These are phyloP conservation scores for Serendipita vermifera DNA, from an alignment of 768 basidiomycete species.

Conservation along the genomic window DNA sequence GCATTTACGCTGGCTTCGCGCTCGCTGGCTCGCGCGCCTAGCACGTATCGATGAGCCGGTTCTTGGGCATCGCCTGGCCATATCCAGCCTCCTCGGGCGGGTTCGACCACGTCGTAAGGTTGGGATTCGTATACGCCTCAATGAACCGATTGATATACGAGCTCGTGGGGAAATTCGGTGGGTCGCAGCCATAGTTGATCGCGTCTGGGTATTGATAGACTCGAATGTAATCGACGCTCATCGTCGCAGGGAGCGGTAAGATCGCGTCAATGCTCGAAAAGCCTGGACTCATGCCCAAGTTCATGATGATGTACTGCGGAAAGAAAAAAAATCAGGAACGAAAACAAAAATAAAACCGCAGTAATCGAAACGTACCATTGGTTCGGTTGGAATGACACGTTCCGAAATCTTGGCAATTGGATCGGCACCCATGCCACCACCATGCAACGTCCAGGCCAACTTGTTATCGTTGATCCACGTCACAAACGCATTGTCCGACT, in stretches of 20 bases:
- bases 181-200: constrained; percentile 59
- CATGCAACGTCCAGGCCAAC: constrained; percentile 58
- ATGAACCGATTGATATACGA: constrained; percentile 37
- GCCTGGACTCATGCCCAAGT: constrained; percentile 63
- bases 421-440: constrained; percentile 58
- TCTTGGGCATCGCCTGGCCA: not conserved
- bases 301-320: constrained; percentile 65
- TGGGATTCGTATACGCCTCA: constrained; percentile 6
- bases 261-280: constrained; percentile 61
- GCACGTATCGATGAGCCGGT: constrained; percentile 6
- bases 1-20: too few relatives aligned
- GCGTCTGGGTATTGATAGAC: constrained; percentile 69
- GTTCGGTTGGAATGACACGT: constrained; percentile 75
- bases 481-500: constrained; percentile 58
- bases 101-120: not conserved
- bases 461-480: constrained; percentile 65
- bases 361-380: constrained; percentile 57
- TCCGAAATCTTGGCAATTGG: constrained; percentile 40
- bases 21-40: too few relatives aligned
- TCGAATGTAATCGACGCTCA: constrained; percentile 84
- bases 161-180: constrained; percentile 60
- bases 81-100: not conserved
- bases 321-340: not conserved
- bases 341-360: too few relatives aligned
- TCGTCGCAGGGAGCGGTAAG: constrained; percentile 60